Evolutionary conservation across 2,329 filamentous ascomycete genomes (phyloP), one percentile per base, ranked within the genome.

Genomic region (Fusarium tuaranense): DNA sequence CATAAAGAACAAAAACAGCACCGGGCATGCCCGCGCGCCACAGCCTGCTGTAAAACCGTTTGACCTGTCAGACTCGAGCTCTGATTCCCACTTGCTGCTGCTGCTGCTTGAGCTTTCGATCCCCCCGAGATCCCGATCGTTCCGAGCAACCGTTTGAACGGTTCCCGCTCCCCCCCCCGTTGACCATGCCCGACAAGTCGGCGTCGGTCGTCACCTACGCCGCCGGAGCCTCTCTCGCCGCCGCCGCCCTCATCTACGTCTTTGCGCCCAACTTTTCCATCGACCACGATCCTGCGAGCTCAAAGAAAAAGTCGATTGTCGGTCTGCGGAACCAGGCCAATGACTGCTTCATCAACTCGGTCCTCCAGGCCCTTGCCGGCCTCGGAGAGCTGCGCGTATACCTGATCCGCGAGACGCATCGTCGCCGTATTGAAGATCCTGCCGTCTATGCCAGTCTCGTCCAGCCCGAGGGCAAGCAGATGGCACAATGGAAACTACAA

Each of bases 261-360:
- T 98, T 99, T 84, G 95, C 93, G 10, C 97, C 97, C n/a, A 98
- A 95, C 63, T 98, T 96, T 84, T 94, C 97, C 79, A 92, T 98
- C 82, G 96, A 99, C 84, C 92, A 92, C 80, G 93, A 97, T 67
- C 89, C 92, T 71, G 90, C 89, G 65, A 85, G 85, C 53, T 85
- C 85, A 48, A 92, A 94, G 77, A 97, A 95, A 84, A 96, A 94
- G 81, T 94, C 94, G 69, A 94, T 97, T 51, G 95, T 98, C 65
- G 97, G 97, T 44, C 88, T 98, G 67, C 88, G 88, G 63, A 99
- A 99, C 83, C 92, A 94, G 10, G 97, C 96, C 76, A 99, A 99
- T 84, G 97, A 97, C 83, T 97, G 94, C 86, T 97, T 96, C 84
- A 98, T 98, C 86, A 99, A 99, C 84, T 98, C 95, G 27, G 93